phyloP scores from a whole-genome alignment of 2,329 filamentous ascomycete genomes.

The Ascochyta pisi region DNA sequence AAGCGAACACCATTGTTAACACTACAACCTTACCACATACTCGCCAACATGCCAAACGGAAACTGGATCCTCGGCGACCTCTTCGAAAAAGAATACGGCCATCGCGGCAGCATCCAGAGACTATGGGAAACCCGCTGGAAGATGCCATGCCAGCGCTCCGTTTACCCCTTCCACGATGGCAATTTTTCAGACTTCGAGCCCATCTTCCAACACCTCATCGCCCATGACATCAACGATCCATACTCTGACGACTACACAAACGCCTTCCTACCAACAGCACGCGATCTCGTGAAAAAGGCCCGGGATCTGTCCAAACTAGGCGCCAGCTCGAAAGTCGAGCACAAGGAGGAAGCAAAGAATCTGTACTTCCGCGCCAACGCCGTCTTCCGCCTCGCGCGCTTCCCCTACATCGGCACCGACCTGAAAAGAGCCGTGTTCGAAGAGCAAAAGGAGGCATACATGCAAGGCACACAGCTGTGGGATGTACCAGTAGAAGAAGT shows the following conservation, averaged over 20 bases:
- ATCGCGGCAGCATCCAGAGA: slow-evolving; percentile 41
- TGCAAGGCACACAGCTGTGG: slow-evolving; percentile 57
- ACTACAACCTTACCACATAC: not conserved
- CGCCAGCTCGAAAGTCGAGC: slow-evolving; percentile 46
- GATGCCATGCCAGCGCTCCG: slow-evolving; percentile 50
- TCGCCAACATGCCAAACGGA: slow-evolving; percentile 32
- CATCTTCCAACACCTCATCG: slow-evolving; percentile 50
- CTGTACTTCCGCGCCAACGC: slow-evolving; percentile 74
- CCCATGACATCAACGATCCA: slow-evolving; percentile 69
- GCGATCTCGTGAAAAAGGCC: slow-evolving; percentile 61
- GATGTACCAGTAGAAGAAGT: slow-evolving; percentile 66
- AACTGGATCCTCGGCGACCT: slow-evolving; percentile 47
- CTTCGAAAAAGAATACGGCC: slow-evolving; percentile 47
- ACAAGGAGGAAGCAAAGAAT: slow-evolving; percentile 61
- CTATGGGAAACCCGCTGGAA: slow-evolving; percentile 47
- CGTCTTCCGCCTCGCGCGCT: slow-evolving; percentile 74
- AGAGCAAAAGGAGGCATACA: slow-evolving; percentile 68
- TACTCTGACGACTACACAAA: slow-evolving; percentile 69
- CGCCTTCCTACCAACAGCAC: slow-evolving; percentile 65
- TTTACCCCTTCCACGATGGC: slow-evolving; percentile 78
- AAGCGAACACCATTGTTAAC: not conserved
- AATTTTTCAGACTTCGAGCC: slow-evolving; percentile 72
- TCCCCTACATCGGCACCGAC: slow-evolving; percentile 62
- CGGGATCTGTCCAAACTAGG: slow-evolving; percentile 48
- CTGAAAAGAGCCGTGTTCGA: slow-evolving; percentile 68